Evolutionary conservation across 768 basidiomycete species (phyloP), one percentile per base, ranked within the genome.

Genomic region (Auricularia heimuer): DNA sequence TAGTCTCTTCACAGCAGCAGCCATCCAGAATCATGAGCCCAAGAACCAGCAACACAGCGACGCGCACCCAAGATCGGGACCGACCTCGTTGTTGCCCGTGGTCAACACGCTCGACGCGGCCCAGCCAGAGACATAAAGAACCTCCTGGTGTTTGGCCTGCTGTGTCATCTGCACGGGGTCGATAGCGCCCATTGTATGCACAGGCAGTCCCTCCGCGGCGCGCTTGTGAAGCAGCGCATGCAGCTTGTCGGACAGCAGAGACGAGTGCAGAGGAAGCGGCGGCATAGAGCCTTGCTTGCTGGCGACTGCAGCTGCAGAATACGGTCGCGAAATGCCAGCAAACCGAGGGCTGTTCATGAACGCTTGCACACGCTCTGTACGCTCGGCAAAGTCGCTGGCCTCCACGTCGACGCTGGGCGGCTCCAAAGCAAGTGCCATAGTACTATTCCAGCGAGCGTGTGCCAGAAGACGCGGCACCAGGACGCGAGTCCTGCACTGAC

Each of bases 161-260:
- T 97, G 94, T 0, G 92, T 94, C 89, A 94, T 92, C 77, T 92
- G 94, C 14, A 94, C 84, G 0, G 94, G 93, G 73, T 97, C 95
- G 67, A 97, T 89, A 3, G 92, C 93, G 47, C 94, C 94, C 84
- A 95, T 87, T 1, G 94, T 96, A 70, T 92, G 90, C 12, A 96
- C 83, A 0, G 94, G 92, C 68, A 79, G 79, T 36, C 83, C 82
- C 45, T 82, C 82, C 44, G 79, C 81, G 29, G 85, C 83, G 54
- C 87, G 86, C 61, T 83, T 81, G 21, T 80, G 77, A 60, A 98
- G 80, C 8, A 87, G 72, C 12, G 79, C 77, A 73, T 84, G 90
- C n/a, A 98, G 82, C 75, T 96, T 96, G 78, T 93, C 83, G 16
- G 94, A 87, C 7, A 92, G 82, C n/a, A 91, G 73, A 7, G 88